Evolutionary conservation across 108 stramenopile species (phyloP), one percentile per base, ranked within the genome.

Genomic region (Skeletonema marinoi): DNA sequence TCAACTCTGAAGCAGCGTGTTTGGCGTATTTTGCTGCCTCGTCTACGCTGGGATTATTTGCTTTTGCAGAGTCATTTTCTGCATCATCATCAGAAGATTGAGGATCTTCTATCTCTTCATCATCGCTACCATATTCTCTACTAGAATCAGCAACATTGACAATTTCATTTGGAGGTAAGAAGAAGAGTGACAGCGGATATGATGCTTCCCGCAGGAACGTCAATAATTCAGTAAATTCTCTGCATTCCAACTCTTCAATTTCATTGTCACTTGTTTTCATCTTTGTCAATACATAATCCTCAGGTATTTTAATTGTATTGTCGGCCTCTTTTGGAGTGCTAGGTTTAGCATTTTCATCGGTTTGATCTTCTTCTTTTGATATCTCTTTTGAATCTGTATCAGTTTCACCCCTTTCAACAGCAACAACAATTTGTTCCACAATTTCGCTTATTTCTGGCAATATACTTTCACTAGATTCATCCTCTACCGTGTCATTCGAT

Each of bases 21-120:
- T 70, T 65, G 51, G 81, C 81, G 14, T 32, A 70, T 60, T 75
- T 76, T 14, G 81, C 75, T 14, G 74, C 81, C 6, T 82, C 81
- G 51, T 82, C 81, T 50, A 50, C 30, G 21, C 19, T 61, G 41
- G 44, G 29, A 31, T 30, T 13, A 42, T 25, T 58, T 16, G 41
- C 36, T 16, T 61, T 39, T 16, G 71, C 48, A 48, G 21, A 44
- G 54, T 56, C 54, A 10, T 56, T 25, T 4, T 25, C 54, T 0
- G 19, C 25, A 25, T 56, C 54, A 56, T 56, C 54, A 56, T 25
- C 21, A 29, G 44, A 46, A 2, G 44, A 46, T 46, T 46, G 44
- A 46, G 44, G 16, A 16, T 46, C 44, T 46, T n/a, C 44, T n/a
- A 46, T n/a, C 16, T n/a, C 44, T 46, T 56, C 54, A 56, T 25